phyloP scores from a whole-genome alignment of 352 stramenopile species.

The Phytophthora fragariaefolia region DNA sequence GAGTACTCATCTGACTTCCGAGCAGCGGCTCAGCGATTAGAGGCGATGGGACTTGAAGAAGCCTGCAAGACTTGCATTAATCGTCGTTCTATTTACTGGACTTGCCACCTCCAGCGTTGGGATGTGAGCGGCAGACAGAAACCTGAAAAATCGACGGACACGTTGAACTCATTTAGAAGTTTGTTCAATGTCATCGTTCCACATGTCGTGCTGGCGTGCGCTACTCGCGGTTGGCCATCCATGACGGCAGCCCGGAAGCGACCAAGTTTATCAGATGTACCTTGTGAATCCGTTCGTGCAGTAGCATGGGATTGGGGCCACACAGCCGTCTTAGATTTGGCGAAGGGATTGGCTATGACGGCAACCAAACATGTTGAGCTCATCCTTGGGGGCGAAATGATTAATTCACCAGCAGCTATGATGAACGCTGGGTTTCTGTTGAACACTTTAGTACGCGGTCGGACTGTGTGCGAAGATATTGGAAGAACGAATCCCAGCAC shows the following conservation, averaged over 20 bases:
- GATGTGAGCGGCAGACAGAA: neutral
- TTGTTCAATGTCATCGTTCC: neutral
- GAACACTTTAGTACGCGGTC: neutral
- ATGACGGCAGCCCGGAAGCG: too few relatives aligned
- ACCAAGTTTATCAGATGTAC: neutral
- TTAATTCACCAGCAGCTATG: too few relatives aligned
- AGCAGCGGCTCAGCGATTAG: neutral
- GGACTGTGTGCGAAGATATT: neutral
- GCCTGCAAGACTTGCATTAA: too few relatives aligned
- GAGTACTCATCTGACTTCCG: neutral
- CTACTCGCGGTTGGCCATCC: neutral
- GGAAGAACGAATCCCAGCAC: neutral
- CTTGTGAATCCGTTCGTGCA: neutral
- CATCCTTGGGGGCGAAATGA: neutral
- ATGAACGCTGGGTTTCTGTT: neutral
- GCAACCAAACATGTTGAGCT: neutral
- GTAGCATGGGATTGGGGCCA: neutral
- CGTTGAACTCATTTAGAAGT: too few relatives aligned
- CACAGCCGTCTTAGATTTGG: neutral
- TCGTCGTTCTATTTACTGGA: neutral
- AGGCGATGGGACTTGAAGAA: neutral
- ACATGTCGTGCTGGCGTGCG: neutral
- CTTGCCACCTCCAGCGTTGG: neutral
- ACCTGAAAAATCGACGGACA: neutral
- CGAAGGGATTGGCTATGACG: neutral